A percentile compares a stretch with the other conserved stretches of the same genome.
Conservation (phyloP, 148 eudicot genomes). For the Nyssa sinensis region DNA sequence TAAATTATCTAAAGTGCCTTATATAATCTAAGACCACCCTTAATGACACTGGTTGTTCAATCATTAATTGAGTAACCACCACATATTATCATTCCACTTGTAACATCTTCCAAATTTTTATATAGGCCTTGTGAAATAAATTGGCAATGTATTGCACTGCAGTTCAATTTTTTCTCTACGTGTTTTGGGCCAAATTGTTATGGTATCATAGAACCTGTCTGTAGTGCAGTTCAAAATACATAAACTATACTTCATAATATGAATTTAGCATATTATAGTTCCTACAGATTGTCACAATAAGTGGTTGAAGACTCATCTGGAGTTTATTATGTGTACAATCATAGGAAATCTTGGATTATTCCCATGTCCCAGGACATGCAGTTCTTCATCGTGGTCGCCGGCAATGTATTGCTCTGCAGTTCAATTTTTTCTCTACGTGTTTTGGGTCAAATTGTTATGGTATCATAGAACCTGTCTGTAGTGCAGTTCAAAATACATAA, state of each 20-base stretch:
- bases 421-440: background rate
- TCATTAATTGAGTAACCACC: background rate
- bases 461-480: background rate
- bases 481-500: background rate
- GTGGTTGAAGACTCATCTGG: constrained; percentile 6
- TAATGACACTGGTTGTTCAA: background rate
- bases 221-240: too few relatives aligned
- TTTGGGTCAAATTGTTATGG: too few relatives aligned
- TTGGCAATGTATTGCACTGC: too few relatives aligned
- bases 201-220: too few relatives aligned
- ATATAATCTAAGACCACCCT: too few relatives aligned
- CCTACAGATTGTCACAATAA: background rate
- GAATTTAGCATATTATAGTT: background rate
- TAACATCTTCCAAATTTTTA: too few relatives aligned
- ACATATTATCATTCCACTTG: background rate
- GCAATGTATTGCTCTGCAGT: background rate
- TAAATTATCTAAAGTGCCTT: background rate
- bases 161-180: too few relatives aligned
- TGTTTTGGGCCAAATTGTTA: too few relatives aligned
- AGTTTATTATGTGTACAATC: constrained; percentile 19
- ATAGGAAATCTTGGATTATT: constrained; percentile 84
- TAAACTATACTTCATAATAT: too few relatives aligned
- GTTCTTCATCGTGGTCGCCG: constrained; percentile 97
- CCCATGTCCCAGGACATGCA: constrained; percentile 85
- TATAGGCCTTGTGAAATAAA: too few relatives aligned